These are phyloP conservation scores for Selaginella moellendorffii DNA, from an alignment of 75 land plant genomes.

Conservation along the genomic window DNA sequence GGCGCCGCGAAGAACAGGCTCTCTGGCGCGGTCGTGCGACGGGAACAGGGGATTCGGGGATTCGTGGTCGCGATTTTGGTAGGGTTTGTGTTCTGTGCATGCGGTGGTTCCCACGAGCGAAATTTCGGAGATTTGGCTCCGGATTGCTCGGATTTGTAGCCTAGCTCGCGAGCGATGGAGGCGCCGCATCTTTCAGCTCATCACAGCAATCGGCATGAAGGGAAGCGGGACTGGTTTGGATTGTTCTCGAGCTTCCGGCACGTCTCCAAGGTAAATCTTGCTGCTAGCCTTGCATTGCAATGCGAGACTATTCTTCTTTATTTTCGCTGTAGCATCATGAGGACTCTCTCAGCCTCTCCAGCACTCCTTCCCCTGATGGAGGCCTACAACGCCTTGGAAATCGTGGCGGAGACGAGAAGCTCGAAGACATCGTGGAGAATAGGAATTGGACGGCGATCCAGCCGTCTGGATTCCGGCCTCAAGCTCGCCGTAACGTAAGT, in stretches of 20 bases:
- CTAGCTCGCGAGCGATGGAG: no score
- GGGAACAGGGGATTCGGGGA: no score
- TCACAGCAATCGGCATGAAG: neutral
- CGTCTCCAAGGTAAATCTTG: neutral
- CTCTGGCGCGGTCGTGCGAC: no score
- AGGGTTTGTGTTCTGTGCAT: no score
- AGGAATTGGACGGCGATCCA: constrained; percentile 47
- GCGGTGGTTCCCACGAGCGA: no score
- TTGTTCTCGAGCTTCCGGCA: neutral
- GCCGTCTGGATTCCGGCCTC: constrained; percentile 47
- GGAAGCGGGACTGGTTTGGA: neutral
- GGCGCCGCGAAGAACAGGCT: no score
- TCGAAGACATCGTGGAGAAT: constrained; percentile 12
- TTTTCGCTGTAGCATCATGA: constrained; percentile 9
- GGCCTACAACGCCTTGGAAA: no score
- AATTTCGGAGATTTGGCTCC: no score
- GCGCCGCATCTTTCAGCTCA: no score
- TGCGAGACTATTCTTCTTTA: no score
- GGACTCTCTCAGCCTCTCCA: constrained; percentile 10
- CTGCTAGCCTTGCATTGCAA: neutral
- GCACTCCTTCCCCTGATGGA: constrained; percentile 20
- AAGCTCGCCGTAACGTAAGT: constrained; percentile 62
- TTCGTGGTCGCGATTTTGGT: no score
- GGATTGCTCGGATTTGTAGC: no score
- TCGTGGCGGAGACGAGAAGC: neutral